phyloP scores from a whole-genome alignment of 805 yeast species.

The Scheffersomyces lignosus region DNA sequence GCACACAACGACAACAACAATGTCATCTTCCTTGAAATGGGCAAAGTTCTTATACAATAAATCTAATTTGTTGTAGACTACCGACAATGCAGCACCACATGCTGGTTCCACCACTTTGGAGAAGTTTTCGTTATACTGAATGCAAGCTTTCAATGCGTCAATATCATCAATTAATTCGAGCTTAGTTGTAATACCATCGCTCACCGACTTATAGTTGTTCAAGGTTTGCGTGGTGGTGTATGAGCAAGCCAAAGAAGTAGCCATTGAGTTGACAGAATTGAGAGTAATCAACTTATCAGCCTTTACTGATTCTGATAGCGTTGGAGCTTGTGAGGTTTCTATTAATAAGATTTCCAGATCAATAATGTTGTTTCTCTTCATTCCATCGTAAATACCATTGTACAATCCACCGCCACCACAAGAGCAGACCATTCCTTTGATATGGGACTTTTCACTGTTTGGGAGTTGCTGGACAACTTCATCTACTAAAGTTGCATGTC shows the following conservation, averaged over 20 bases:
- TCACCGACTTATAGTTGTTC: conserved; percentile 27
- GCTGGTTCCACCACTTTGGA: conserved; percentile 66
- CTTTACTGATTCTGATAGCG: conserved; percentile 51
- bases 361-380: conserved; percentile 29
- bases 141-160: conserved; percentile 55
- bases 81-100: conserved; percentile 67
- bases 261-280: conserved; percentile 52
- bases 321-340: conserved; percentile 65
- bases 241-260: conserved; percentile 64
- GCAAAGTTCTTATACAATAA: conserved; percentile 24
- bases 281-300: conserved; percentile 46
- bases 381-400: conserved; percentile 51
- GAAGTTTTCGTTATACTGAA: conserved; percentile 50
- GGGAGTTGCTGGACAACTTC: conserved; percentile 38
- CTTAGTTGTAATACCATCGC: conserved; percentile 13
- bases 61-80: conserved; percentile 42
- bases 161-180: conserved; percentile 43
- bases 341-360: conserved; percentile 40
- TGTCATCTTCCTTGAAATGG: conserved; percentile 35
- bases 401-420: conserved; percentile 62
- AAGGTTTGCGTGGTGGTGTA: conserved; percentile 53
- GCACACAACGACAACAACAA: conserved; percentile 58
- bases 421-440: conserved; percentile 52
- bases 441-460: conserved; percentile 13
- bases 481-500: conserved; percentile 50